phyloP scores from a whole-genome alignment of 1,284 basidiomycete species.

The Trametes hirsuta region DNA sequence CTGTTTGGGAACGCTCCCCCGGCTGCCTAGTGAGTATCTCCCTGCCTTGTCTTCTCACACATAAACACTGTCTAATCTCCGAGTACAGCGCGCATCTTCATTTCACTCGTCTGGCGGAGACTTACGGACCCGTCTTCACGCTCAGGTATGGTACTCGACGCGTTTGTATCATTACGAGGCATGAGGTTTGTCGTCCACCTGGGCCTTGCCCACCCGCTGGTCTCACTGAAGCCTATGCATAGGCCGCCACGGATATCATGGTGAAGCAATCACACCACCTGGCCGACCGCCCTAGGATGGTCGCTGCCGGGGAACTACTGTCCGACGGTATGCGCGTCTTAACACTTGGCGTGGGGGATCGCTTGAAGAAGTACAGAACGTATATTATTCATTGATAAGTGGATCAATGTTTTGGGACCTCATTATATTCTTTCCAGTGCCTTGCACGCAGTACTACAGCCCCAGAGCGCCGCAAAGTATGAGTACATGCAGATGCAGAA shows the following conservation, averaged over 20 bases:
- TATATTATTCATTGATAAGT: not conserved
- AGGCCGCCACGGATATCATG: constrained; percentile 29
- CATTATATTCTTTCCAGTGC: not conserved
- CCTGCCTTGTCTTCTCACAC: too few relatives aligned
- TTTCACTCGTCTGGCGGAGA: constrained; percentile 21
- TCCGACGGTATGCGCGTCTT: constrained; percentile 24
- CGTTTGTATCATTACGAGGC: constrained; percentile 22
- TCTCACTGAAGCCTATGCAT: not conserved
- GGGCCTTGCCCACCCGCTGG: not conserved
- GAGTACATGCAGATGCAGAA: constrained; percentile 20
- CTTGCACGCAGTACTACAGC: constrained; percentile 9
- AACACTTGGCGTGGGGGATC: constrained; percentile 19
- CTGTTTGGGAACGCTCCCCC: constrained; percentile 22
- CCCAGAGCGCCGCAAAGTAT: constrained; percentile 12
- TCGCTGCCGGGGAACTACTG: constrained; percentile 24
- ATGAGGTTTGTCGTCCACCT: constrained; percentile 10
- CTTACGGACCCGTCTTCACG: constrained; percentile 25
- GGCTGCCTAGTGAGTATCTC: constrained; percentile 15
- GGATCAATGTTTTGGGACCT: not conserved
- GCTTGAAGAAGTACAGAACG: constrained; percentile 23
- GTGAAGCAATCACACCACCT: constrained; percentile 25
- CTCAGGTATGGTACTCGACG: constrained; percentile 24
- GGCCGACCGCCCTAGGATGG: constrained; percentile 23
- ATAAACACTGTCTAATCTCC: not conserved
- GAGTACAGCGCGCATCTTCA: constrained; percentile 11